phyloP scores from a whole-genome alignment of 2,329 filamentous ascomycete species.

The Alternaria tenuissima region DNA sequence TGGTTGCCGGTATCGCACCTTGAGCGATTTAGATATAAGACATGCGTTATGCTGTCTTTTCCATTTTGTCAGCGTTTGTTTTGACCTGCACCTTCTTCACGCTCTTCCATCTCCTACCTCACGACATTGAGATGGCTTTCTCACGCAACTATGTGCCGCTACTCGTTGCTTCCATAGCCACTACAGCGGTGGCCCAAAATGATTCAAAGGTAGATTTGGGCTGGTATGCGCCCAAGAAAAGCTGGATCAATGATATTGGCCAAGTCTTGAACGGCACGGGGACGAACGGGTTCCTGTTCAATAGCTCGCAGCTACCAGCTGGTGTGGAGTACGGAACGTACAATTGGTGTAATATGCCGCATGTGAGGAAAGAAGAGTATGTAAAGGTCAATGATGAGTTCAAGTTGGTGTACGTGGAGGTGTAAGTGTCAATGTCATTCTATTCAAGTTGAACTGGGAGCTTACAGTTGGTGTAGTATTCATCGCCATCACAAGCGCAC shows the following conservation, averaged over 20 bases:
- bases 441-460: neutral
- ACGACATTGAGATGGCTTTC: slow-evolving; percentile 33
- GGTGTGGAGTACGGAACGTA: slow-evolving; percentile 67
- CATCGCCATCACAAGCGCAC: slow-evolving; percentile 88
- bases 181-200: slow-evolving; percentile 25
- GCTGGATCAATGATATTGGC: slow-evolving; percentile 68
- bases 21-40: slow-evolving; percentile 21
- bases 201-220: slow-evolving; percentile 31
- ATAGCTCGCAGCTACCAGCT: slow-evolving; percentile 67
- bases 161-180: slow-evolving; percentile 28
- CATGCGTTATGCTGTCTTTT: slow-evolving; percentile 34
- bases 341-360: slow-evolving; percentile 90
- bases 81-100: slow-evolving; percentile 28
- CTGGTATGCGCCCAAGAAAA: slow-evolving; percentile 50
- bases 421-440: slow-evolving; percentile 57
- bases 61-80: slow-evolving; percentile 22
- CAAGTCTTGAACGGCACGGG: slow-evolving; percentile 66
- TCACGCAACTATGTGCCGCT: slow-evolving; percentile 26
- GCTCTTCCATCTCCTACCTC: slow-evolving; percentile 28
- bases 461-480: slow-evolving; percentile 51
- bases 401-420: slow-evolving; percentile 76
- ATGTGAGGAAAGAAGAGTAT: slow-evolving; percentile 75
- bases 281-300: slow-evolving; percentile 77
- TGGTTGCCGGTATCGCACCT: slow-evolving; percentile 20
- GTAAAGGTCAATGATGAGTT: slow-evolving; percentile 63